Evolutionary conservation across 306 rosid species (phyloP), one percentile per base, ranked within the genome.

Genomic region (Quercus wislizeni): DNA sequence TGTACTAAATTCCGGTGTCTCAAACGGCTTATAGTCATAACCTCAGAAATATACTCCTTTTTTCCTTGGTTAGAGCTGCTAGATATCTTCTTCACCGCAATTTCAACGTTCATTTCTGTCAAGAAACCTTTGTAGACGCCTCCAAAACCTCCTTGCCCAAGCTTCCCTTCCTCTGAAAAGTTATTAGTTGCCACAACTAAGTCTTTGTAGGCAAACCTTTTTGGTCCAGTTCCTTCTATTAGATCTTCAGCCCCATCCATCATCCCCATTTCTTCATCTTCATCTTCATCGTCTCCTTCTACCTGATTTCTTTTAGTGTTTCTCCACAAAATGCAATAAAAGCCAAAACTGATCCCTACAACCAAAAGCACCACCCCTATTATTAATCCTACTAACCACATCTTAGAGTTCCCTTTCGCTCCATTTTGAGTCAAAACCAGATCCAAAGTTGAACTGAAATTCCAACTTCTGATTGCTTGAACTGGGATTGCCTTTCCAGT

Each of bases 141-240:
- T 7, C 92, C 90, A 80, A 88, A 88, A 12, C 89, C 88, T 6
- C 89, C 90, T 35, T 77, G 73, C 1, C 90, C 92, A 5, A 88
- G 86, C 57, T 86, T 88, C 6, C 56, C 54, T 6, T 52, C 27
- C 46, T 81, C 88, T 15, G 71, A 55, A 55, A 86, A 86, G 46
- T 82, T 79, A 59, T 82, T 72, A 8, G 91, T 84, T 6, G 89
- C 88, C 17, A 20, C 41, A 10, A 7, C 82, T 9, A 89, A 52
- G 59, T 77, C 73, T 28, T 55, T 79, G 15, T 84, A 84, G 63
- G 55, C 41, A 68, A 82, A 76, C 80, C 65, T 77, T 82, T 77
- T 86, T 0, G 86, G 88, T 67, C 91, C 90, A 2, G 67, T 57
- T 4, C 76, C 84, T 25, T 20, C 71, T 51, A 54, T 23, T 38